Percentiles rank a stretch among this genome's conserved stretches.
Evolutionary conservation across 2,329 filamentous ascomycete species (phyloP).

Genomic region (Pseudogymnoascus sp.): DNA sequence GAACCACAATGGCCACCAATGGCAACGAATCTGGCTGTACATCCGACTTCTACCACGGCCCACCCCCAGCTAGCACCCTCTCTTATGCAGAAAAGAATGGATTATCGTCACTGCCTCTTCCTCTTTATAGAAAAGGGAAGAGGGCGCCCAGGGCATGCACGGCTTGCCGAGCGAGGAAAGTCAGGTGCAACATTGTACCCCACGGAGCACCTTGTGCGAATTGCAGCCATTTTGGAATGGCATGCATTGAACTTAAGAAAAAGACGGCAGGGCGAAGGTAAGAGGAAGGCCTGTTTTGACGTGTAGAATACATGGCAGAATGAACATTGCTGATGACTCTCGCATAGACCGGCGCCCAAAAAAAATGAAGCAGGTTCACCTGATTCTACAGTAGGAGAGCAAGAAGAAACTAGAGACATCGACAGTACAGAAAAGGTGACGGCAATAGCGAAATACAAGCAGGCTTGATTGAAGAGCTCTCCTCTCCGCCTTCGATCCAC

Average conservation of each 20-base stretch:
- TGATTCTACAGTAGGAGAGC: neutral
- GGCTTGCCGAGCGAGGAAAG: conserved; percentile 13
- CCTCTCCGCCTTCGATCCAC: neutral
- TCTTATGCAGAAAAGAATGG: neutral
- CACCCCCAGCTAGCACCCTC: neutral
- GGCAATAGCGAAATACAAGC: neutral
- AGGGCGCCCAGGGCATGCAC: conserved; percentile 11
- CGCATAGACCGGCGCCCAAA: neutral
- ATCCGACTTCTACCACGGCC: neutral
- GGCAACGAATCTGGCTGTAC: neutral
- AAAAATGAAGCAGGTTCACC: neutral
- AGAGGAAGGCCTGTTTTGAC: neutral
- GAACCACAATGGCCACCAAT: neutral
- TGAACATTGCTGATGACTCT: neutral
- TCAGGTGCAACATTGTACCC: conserved; percentile 12
- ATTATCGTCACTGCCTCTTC: neutral
- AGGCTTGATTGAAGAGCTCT: neutral
- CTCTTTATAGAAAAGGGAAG: neutral
- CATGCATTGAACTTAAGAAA: conserved; percentile 7
- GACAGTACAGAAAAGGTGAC: neutral
- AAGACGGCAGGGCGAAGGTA: neutral
- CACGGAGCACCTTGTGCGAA: conserved; percentile 13
- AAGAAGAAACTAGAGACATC: neutral
- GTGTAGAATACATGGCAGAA: neutral
- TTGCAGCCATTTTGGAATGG: conserved; percentile 11